phyloP scores from a whole-genome alignment of 208 protist species.

The Endotrypanum monterogeii region DNA sequence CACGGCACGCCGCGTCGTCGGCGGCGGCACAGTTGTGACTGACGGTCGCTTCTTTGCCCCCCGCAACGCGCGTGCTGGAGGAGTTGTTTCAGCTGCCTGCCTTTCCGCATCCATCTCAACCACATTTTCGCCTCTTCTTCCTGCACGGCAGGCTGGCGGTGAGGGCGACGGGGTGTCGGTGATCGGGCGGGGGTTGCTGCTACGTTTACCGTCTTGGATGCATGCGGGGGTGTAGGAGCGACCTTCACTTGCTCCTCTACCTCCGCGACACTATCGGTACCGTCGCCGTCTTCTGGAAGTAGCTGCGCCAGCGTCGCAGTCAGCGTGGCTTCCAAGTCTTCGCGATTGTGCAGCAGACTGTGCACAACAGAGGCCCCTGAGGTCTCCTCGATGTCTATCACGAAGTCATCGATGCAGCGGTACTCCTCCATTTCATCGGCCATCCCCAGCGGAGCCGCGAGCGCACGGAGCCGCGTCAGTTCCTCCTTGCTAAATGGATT shows the following conservation, averaged over 20 bases:
- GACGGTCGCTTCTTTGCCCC: slow-evolving; percentile 7
- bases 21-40: slow-evolving; percentile 1
- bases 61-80: not conserved
- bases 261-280: slow-evolving; percentile 27
- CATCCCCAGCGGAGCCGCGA: slow-evolving; percentile 73
- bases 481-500: slow-evolving; percentile 67
- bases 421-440: slow-evolving; percentile 55
- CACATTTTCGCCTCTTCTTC: slow-evolving; percentile 25
- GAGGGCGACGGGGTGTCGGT: not conserved
- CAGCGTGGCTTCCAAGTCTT: slow-evolving; percentile 80
- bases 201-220: not conserved
- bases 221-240: not conserved
- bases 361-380: slow-evolving; percentile 66
- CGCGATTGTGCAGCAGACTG: slow-evolving; percentile 72
- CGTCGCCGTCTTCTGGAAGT: slow-evolving; percentile 67
- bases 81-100: slow-evolving; percentile 18
- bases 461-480: slow-evolving; percentile 46
- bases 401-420: slow-evolving; percentile 68
- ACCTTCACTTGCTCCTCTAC: slow-evolving; percentile 23
- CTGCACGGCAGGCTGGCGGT: slow-evolving; percentile 1
- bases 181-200: not conserved
- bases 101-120: slow-evolving; percentile 32
- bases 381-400: slow-evolving; percentile 62
- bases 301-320: slow-evolving; percentile 85
- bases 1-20: slow-evolving; percentile 14